phyloP scores from a whole-genome alignment of 2,329 filamentous ascomycete species.

The Aspergillus sp. region DNA sequence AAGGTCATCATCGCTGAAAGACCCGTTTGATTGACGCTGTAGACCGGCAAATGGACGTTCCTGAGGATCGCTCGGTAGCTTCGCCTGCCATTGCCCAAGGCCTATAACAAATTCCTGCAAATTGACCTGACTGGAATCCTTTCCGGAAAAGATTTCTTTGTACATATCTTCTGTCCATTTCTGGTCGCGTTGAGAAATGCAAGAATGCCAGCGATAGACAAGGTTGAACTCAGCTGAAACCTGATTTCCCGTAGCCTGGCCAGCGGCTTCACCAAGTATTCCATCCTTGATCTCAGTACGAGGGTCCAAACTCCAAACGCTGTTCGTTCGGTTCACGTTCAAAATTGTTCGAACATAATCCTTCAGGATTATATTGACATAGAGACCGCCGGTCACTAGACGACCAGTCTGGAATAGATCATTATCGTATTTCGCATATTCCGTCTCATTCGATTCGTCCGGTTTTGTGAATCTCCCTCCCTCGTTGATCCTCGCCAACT shows the following conservation, averaged over 20 bases:
- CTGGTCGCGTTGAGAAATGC: constrained; percentile 57
- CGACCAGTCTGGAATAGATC: constrained; percentile 52
- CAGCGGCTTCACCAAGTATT: constrained; percentile 40
- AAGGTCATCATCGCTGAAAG: constrained; percentile 55
- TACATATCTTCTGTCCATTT: constrained; percentile 57
- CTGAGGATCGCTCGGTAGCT: constrained; percentile 40
- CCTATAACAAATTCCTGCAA: constrained; percentile 36
- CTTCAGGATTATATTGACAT: constrained; percentile 51
- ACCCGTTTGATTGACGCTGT: constrained; percentile 46
- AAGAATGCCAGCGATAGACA: constrained; percentile 62
- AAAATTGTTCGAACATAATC: constrained; percentile 61
- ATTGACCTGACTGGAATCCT: constrained; percentile 31
- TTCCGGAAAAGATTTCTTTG: constrained; percentile 40
- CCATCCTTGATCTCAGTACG: constrained; percentile 54
- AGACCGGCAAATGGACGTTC: constrained; percentile 48
- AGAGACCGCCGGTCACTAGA: constrained; percentile 51
- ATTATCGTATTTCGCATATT: constrained; percentile 35
- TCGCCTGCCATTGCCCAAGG: constrained; percentile 38
- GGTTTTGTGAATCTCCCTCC: constrained; percentile 60
- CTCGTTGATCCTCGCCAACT: constrained; percentile 63
- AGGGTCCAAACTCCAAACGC: constrained; percentile 60
- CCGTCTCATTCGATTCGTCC: constrained; percentile 32
- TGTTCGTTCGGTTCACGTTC: constrained; percentile 55
- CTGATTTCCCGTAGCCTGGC: constrained; percentile 60
- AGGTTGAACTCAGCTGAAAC: constrained; percentile 66